These are phyloP conservation scores for Plectranthus barbatus DNA, from an alignment of 257 asterid species.

Conservation along the genomic window DNA sequence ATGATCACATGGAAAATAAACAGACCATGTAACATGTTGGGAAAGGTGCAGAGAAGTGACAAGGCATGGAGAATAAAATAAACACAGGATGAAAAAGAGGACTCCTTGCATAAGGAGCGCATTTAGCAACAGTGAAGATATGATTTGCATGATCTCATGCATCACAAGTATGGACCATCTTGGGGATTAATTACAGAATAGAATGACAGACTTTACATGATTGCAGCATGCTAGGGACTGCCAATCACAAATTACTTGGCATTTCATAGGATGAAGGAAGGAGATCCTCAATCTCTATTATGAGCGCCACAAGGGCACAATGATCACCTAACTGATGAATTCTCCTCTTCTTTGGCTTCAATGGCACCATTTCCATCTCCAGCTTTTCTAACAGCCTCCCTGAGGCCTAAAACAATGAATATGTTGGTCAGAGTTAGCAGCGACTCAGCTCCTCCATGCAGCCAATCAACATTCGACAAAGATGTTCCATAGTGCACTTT, in stretches of 20 bases:
- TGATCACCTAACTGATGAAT: conserved; percentile 34
- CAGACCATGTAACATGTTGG: not conserved
- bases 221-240: conserved; percentile 6
- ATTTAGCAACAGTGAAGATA: not conserved
- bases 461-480: conserved; percentile 89
- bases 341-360: conserved; percentile 36
- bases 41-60: conserved; percentile 4
- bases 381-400: conserved; percentile 56
- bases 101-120: not conserved
- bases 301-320: conserved; percentile 7
- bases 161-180: not conserved
- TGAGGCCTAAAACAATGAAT: conserved; percentile 82
- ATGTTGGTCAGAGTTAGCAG: conserved; percentile 81
- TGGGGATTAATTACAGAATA: conserved; percentile 8
- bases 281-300: not conserved
- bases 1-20: not conserved
- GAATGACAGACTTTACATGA: not conserved
- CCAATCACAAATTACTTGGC: not conserved
- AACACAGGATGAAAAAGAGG: not conserved
- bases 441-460: conserved; percentile 98
- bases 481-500: conserved; percentile 92
- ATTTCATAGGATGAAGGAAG: not conserved
- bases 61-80: conserved; percentile 5
- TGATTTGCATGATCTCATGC: conserved; percentile 1
- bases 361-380: conserved; percentile 26